Percentiles rank a stretch among this genome's conserved stretches.
These are phyloP conservation scores for Trichothecium sympodiale DNA, from an alignment of 2,329 filamentous ascomycete species.

Conservation along the genomic window DNA sequence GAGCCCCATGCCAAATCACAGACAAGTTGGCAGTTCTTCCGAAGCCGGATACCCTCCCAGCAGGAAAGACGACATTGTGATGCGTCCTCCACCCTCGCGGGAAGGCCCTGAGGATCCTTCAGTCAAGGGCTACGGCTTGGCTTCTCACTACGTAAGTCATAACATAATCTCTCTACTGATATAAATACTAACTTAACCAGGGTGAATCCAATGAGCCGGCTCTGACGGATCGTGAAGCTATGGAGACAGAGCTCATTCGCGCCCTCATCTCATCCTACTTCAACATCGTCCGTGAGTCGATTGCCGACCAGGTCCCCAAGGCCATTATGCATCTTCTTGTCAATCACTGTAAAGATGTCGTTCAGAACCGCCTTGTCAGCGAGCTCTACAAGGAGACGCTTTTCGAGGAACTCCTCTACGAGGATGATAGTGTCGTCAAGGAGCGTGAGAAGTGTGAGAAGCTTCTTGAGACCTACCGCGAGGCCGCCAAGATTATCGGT, in stretches of 20 bases:
- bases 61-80: slow-evolving; percentile 48
- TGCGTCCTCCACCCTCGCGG: slow-evolving; percentile 33
- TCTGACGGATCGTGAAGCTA: slow-evolving; percentile 86
- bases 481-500: slow-evolving; percentile 95
- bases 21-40: slow-evolving; percentile 67
- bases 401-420: slow-evolving; percentile 89
- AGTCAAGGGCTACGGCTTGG: slow-evolving; percentile 25
- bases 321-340: slow-evolving; percentile 98
- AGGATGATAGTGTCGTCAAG: slow-evolving; percentile 94
- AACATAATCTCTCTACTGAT: not conserved
- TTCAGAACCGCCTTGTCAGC: slow-evolving; percentile 92
- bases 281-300: slow-evolving; percentile 97
- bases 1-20: slow-evolving; percentile 16
- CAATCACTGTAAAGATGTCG: slow-evolving; percentile 95
- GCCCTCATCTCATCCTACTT: slow-evolving; percentile 97
- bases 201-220: slow-evolving; percentile 63
- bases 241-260: slow-evolving; percentile 95
- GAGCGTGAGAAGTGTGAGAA: slow-evolving; percentile 98
- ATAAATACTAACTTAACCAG: slow-evolving; percentile 23
- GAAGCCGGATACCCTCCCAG: slow-evolving; percentile 80
- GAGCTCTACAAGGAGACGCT: slow-evolving; percentile 87
- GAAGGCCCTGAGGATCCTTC: slow-evolving; percentile 2
- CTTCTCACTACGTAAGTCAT: slow-evolving; percentile 48
- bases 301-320: slow-evolving; percentile 96
- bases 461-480: slow-evolving; percentile 86